A percentile compares a stretch with the other conserved stretches of the same genome.
phyloP scores from a whole-genome alignment of 148 eudicot genomes.

The Amaranthus palmeri region DNA sequence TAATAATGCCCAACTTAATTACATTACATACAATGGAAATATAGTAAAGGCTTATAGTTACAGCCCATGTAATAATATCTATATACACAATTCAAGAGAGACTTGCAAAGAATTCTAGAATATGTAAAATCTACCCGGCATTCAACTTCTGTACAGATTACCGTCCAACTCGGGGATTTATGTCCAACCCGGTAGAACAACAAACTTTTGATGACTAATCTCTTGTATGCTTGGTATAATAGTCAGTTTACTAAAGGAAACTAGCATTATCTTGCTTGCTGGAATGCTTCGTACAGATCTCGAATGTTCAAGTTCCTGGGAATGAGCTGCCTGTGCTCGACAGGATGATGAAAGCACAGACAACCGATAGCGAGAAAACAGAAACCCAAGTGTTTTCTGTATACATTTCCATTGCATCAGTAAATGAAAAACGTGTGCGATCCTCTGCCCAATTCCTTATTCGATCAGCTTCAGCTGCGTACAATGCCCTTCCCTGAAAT shows the following conservation, averaged over 20 bases:
- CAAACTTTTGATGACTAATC: not conserved
- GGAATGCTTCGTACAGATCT: not conserved
- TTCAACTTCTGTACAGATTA: conserved; percentile 12
- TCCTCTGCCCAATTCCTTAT: conserved; percentile 96
- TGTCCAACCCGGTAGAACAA: not conserved
- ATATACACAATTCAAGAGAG: not conserved
- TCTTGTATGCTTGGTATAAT: conserved; percentile 1
- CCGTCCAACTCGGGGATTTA: not conserved
- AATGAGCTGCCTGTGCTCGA: conserved; percentile 62
- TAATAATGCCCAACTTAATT: not conserved
- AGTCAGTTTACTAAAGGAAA: conserved; percentile 11
- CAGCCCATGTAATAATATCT: not conserved
- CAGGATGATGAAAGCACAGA: conserved; percentile 93
- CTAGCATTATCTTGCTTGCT: conserved; percentile 10
- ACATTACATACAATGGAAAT: not conserved
- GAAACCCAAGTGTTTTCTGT: conserved; percentile 96
- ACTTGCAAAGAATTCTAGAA: not conserved
- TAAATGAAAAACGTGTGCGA: conserved; percentile 87
- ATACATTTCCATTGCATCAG: conserved; percentile 99
- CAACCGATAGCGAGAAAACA: conserved; percentile 92
- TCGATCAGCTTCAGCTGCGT: conserved; percentile 94
- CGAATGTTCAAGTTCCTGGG: conserved; percentile 51
- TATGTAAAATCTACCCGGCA: not conserved
- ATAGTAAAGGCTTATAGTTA: not conserved
- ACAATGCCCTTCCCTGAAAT: conserved; percentile 87